Evolutionary conservation across 2,329 filamentous ascomycete genomes (phyloP).

Genomic region (Monosporascus ibericus): DNA sequence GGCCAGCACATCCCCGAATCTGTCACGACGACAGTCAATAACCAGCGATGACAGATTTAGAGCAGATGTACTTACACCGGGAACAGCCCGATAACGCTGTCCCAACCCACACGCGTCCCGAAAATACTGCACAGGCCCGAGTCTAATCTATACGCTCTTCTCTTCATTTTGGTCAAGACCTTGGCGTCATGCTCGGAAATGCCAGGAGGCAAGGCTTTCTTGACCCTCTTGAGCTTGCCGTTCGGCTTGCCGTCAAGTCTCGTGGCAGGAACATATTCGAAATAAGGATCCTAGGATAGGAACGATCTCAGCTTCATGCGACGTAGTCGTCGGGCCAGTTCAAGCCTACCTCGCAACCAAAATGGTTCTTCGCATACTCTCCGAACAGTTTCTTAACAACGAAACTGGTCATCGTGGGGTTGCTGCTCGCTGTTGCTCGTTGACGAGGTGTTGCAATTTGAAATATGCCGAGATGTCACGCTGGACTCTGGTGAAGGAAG

Average conservation of each 20-base stretch:
- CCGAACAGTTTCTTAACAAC: not conserved
- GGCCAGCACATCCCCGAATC: constrained; percentile 71
- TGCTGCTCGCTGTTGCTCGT: not conserved
- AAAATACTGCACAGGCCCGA: constrained; percentile 76
- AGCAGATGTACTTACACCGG: constrained; percentile 58
- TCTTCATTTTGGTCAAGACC: constrained; percentile 79
- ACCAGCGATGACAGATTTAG: constrained; percentile 8
- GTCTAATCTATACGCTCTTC: constrained; percentile 79
- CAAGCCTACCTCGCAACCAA: constrained; percentile 5
- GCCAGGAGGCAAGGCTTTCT: constrained; percentile 77
- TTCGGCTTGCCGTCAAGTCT: constrained; percentile 57
- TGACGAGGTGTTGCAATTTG: not conserved
- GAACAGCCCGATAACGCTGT: constrained; percentile 75
- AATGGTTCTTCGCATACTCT: not conserved
- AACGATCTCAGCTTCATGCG: constrained; percentile 22
- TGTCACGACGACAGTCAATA: constrained; percentile 27
- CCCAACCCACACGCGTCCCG: constrained; percentile 84
- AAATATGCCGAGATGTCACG: not conserved
- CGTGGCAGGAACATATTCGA: constrained; percentile 73
- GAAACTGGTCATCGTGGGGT: not conserved
- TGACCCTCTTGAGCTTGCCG: constrained; percentile 73
- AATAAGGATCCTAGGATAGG: constrained; percentile 72
- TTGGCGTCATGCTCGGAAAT: constrained; percentile 76
- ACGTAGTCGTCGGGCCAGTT: constrained; percentile 24
- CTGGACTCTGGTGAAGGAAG: not conserved